phyloP scores from a whole-genome alignment of 1,284 basidiomycete genomes.

The Pholiota adiposa region DNA sequence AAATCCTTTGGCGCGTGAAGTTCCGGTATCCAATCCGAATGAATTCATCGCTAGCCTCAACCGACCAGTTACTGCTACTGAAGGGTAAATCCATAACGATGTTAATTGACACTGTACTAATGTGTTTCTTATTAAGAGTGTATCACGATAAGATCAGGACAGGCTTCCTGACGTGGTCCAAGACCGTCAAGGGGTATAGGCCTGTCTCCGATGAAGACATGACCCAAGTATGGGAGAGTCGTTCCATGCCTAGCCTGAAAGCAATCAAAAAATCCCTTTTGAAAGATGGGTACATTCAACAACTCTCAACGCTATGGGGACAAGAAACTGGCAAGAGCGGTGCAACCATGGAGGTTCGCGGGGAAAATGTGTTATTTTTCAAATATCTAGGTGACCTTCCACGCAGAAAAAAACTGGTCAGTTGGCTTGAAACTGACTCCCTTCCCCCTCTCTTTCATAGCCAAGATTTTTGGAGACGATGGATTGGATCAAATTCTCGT shows the following conservation, averaged over 20 bases:
- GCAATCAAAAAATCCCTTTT: slow-evolving; percentile 57
- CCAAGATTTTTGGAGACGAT: slow-evolving; percentile 67
- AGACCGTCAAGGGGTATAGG: slow-evolving; percentile 72
- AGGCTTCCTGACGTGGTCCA: slow-evolving; percentile 88
- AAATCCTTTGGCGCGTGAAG: slow-evolving; percentile 70
- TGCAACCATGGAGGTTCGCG: slow-evolving; percentile 57
- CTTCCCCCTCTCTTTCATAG: slow-evolving; percentile 36
- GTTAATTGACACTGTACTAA: slow-evolving; percentile 1
- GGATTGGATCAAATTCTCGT: slow-evolving; percentile 57
- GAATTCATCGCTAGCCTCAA: slow-evolving; percentile 52
- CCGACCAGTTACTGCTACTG: slow-evolving; percentile 35
- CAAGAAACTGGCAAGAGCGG: slow-evolving; percentile 70
- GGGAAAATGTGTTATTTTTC: slow-evolving; percentile 69
- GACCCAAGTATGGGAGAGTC: slow-evolving; percentile 67
- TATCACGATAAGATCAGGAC: slow-evolving; percentile 83
- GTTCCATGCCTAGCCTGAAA: slow-evolving; percentile 63
- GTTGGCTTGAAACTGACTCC: no score
- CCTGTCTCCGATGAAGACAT: slow-evolving; percentile 49
- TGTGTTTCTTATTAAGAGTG: slow-evolving; percentile 38
- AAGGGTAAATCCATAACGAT: slow-evolving; percentile 17
- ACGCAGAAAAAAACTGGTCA: no score
- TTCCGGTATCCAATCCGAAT: slow-evolving; percentile 54
- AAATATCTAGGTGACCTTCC: slow-evolving; percentile 65
- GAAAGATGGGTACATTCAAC: slow-evolving; percentile 62
- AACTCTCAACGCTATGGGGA: slow-evolving; percentile 65